These are phyloP conservation scores for Candida labiduridarum DNA, from an alignment of 1,139 yeast species.

Conservation along the genomic window DNA sequence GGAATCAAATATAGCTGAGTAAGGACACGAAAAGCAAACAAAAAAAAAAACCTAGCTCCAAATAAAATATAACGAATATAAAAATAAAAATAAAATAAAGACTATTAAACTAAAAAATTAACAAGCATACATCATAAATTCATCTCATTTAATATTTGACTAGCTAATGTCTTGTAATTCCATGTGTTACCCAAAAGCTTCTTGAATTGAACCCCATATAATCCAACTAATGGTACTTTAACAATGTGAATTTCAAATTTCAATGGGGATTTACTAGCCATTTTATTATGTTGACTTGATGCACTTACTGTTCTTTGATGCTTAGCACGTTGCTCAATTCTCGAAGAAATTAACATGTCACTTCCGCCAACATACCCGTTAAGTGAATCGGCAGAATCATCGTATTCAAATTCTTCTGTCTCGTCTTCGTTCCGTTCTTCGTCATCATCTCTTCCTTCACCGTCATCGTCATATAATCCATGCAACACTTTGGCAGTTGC, in stretches of 20 bases:
- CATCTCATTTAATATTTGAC: conserved; percentile 78
- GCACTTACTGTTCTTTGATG: conserved; percentile 34
- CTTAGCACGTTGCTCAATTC: conserved; percentile 54
- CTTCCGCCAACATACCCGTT: conserved; percentile 60
- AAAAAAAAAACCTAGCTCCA: not conserved
- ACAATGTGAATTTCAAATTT: conserved; percentile 92
- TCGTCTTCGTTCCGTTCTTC: conserved; percentile 20
- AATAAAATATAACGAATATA: not conserved
- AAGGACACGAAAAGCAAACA: no score
- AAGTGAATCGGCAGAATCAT: conserved; percentile 67
- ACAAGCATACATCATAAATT: conserved; percentile 46
- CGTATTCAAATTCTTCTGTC: conserved; percentile 33
- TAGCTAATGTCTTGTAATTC: conserved; percentile 93
- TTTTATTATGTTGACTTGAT: conserved; percentile 19
- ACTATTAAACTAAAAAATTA: not conserved
- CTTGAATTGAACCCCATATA: conserved; percentile 94
- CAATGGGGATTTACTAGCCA: conserved; percentile 51
- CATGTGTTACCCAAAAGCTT: conserved; percentile 93
- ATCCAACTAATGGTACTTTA: conserved; percentile 85
- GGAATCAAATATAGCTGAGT: no score
- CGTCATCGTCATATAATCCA: conserved; percentile 43
- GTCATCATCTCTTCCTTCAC: conserved; percentile 36
- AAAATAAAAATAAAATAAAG: not conserved
- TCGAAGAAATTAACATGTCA: conserved; percentile 65
- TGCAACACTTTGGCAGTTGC: conserved; percentile 47